Evolutionary conservation across 495 filamentous ascomycete genomes (phyloP).

Genomic region (Durotheca rogersii): DNA sequence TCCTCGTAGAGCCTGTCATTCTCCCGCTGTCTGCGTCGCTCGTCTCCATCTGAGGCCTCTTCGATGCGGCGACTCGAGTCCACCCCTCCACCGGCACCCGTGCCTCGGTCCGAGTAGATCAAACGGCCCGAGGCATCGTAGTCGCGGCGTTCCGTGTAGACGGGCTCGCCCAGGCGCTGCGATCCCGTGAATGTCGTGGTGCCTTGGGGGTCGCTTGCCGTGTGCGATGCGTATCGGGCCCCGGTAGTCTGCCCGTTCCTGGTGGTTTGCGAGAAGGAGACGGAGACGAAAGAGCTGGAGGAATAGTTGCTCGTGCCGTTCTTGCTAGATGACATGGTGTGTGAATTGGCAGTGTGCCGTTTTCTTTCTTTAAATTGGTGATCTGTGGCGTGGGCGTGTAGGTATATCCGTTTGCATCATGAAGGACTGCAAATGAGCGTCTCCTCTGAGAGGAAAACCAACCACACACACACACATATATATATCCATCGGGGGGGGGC

Average conservation of each 20-base stretch:
- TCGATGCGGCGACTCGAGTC: constrained; percentile 21
- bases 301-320: constrained; percentile 17
- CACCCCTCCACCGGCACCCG: background rate
- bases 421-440: background rate
- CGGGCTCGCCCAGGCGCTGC: constrained; percentile 16
- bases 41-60: constrained; percentile 29
- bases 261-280: constrained; percentile 20
- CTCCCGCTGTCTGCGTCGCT: constrained; percentile 45
- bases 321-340: constrained; percentile 19
- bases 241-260: constrained; percentile 21
- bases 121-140: constrained; percentile 26
- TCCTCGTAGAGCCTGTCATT: constrained; percentile 66
- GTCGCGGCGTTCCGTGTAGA: constrained; percentile 12
- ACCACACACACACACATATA: too few relatives aligned
- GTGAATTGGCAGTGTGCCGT: background rate
- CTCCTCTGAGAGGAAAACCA: too few relatives aligned
- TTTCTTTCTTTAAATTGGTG: background rate
- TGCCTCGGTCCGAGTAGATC: constrained; percentile 9
- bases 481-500: too few relatives aligned
- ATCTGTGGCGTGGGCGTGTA: too few relatives aligned
- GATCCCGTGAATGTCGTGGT: constrained; percentile 15
- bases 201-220: constrained; percentile 15
- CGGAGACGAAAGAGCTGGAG: constrained; percentile 12
- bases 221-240: constrained; percentile 17
- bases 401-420: background rate